Base-by-base conservation (phyloP, 2,329 filamentous ascomycete species). In the Allantophomopsis cytisporea region DNA sequence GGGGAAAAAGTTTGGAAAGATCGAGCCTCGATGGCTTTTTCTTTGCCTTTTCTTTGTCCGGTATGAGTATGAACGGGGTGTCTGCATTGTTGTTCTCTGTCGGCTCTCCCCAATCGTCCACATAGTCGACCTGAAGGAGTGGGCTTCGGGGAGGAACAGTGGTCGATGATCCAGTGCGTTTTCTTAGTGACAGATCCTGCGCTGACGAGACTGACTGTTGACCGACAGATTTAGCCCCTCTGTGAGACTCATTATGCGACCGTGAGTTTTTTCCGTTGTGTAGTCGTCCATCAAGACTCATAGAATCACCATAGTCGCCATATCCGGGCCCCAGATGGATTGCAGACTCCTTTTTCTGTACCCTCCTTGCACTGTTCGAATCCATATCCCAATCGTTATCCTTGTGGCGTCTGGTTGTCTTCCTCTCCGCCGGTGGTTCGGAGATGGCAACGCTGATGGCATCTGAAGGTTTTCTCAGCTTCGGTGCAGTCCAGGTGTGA, bases 361-460 rank as follows among this genome's bases (percentile, higher is more conserved):
- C 10, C 10, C 23, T 28, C 8, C 23, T 28, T 8, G 11, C 4
- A 28, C 23, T 8, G 4, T 28, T 28, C 23, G 23, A 28, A 6
- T 28, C 23, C 23, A 10, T 28, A 12, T 28, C 23, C 23, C 23
- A 28, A 6, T 28, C 23, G 23, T 28, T 28, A 28, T 28, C 8
- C 23, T 6, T 28, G 3, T 5, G 5, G 23, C 11, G 23, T 28
- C 23, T 28, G 23, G 23, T 28, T 3, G 40, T 11, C 35, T 43
- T 43, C 23, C 41, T 49, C 14, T 54, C 50, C 30, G 47, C 41
- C 34, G 47, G 51, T 14, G 51, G 48, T 41, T 56, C 56, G 30
- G 54, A 58, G 32, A 61, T 55, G n/a, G 60, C 56, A 14, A 62
- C 57, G 42, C 55, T 60, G 46, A 63, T 58, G 35, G 56, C 56